Evolutionary conservation across 1,284 basidiomycete species (phyloP).

Genomic region (Ceratobasidium sp.): DNA sequence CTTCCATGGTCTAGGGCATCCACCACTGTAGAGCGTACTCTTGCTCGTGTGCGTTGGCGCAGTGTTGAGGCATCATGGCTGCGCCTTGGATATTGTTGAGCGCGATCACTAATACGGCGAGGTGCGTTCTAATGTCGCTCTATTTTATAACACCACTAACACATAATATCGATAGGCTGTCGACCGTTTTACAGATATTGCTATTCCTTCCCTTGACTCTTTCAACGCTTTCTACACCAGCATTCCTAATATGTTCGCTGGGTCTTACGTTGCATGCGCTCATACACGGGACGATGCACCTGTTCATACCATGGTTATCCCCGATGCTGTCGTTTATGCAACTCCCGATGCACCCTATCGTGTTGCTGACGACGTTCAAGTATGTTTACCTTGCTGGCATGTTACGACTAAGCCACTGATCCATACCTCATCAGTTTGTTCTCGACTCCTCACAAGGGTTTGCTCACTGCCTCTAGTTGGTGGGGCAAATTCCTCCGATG

Average conservation of each 20-base stretch:
- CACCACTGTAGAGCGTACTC: not conserved
- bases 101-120: conserved; percentile 37
- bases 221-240: conserved; percentile 77
- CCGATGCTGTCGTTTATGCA: conserved; percentile 74
- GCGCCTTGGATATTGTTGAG: conserved; percentile 36
- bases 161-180: conserved; percentile 36
- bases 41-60: not conserved
- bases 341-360: conserved; percentile 79
- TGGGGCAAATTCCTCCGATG: conserved; percentile 77
- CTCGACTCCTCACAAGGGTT: conserved; percentile 36
- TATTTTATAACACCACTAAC: not conserved
- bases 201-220: conserved; percentile 83
- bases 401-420: conserved; percentile 50
- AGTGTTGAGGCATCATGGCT: conserved; percentile 10
- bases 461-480: conserved; percentile 61
- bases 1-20: not conserved
- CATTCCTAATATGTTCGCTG: conserved; percentile 81
- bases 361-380: conserved; percentile 82
- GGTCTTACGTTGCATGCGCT: conserved; percentile 65
- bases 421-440: conserved; percentile 57
- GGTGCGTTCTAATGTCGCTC: conserved; percentile 9
- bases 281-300: conserved; percentile 43
- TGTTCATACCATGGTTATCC: conserved; percentile 50
- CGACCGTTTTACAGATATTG: conserved; percentile 76
- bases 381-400: conserved; percentile 59